Evolutionary conservation across 495 filamentous ascomycete species (phyloP).

Genomic region (Penicillium bovifimosum): DNA sequence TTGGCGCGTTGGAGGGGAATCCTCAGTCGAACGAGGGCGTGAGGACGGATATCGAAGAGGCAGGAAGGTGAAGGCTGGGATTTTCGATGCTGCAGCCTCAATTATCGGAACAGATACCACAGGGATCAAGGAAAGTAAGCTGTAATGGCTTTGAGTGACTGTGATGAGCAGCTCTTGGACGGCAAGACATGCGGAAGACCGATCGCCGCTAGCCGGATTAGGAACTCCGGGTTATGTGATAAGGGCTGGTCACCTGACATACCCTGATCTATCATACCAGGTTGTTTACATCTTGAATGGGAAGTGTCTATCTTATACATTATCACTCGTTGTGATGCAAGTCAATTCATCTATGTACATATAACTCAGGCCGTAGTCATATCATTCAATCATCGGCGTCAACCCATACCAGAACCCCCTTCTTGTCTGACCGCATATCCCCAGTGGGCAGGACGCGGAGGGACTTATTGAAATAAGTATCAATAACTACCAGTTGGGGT

Average conservation of each 20-base stretch:
- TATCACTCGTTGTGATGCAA: background rate
- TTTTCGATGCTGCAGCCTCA: background rate
- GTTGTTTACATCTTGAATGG: background rate
- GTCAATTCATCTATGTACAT: background rate
- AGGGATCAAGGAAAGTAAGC: background rate
- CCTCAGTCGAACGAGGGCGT: background rate
- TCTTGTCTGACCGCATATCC: slow-evolving; percentile 68
- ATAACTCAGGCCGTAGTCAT: background rate
- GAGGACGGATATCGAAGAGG: background rate
- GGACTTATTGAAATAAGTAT: slow-evolving; percentile 85
- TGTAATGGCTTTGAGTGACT: slow-evolving; percentile 5
- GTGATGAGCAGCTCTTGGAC: slow-evolving; percentile 24
- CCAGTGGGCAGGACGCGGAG: slow-evolving; percentile 66
- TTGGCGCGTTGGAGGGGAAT: slow-evolving; percentile 13
- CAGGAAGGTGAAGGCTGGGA: background rate
- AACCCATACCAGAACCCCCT: slow-evolving; percentile 65
- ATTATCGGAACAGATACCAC: background rate
- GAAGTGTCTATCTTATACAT: background rate
- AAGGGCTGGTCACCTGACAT: slow-evolving; percentile 30
- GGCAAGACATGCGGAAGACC: slow-evolving; percentile 31
- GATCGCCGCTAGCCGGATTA: slow-evolving; percentile 32
- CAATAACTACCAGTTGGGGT: slow-evolving; percentile 67
- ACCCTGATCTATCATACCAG: slow-evolving; percentile 1
- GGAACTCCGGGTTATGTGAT: slow-evolving; percentile 21
- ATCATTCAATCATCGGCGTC: slow-evolving; percentile 41